Evolutionary conservation across 208 protist species (phyloP).

Genomic region (Crithidia fasciculata): DNA sequence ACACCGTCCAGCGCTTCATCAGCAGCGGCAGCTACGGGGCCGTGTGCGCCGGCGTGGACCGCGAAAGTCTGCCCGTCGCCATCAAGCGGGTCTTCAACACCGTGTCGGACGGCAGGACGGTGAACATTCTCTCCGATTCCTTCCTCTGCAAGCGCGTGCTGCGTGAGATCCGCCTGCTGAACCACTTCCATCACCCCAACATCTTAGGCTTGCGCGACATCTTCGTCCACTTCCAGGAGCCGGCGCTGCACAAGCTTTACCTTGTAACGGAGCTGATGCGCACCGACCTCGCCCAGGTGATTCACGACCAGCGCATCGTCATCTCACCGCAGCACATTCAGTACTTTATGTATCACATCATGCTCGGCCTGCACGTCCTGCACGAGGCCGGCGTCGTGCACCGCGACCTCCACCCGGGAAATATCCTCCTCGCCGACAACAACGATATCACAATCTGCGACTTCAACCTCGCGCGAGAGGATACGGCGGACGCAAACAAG

Average conservation of each 20-base stretch:
- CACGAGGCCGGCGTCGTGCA: conserved; percentile 92
- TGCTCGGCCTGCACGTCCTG: conserved; percentile 94
- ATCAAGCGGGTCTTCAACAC: conserved; percentile 92
- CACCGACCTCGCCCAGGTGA: conserved; percentile 93
- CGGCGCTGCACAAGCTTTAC: conserved; percentile 95
- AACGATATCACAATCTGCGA: conserved; percentile 96
- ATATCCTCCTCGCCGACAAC: conserved; percentile 91
- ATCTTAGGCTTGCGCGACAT: conserved; percentile 95
- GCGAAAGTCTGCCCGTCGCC: conserved; percentile 65
- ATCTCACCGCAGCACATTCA: conserved; percentile 95
- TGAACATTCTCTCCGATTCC: conserved; percentile 87
- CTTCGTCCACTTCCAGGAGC: conserved; percentile 85
- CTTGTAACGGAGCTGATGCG: conserved; percentile 97
- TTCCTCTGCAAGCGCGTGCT: conserved; percentile 93
- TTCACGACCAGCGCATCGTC: conserved; percentile 95
- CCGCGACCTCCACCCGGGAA: conserved; percentile 91
- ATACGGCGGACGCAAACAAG: conserved; percentile 84
- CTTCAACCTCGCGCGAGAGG: conserved; percentile 96
- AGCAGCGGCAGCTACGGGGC: conserved; percentile 91
- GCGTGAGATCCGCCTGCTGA: conserved; percentile 94
- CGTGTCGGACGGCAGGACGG: conserved; percentile 75
- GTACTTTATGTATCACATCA: conserved; percentile 97
- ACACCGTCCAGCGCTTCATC: conserved; percentile 83
- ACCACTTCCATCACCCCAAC: conserved; percentile 96
- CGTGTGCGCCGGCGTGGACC: conserved; percentile 81